Base-by-base conservation (phyloP, 257 asterid genomes). In the Rhazya stricta region DNA sequence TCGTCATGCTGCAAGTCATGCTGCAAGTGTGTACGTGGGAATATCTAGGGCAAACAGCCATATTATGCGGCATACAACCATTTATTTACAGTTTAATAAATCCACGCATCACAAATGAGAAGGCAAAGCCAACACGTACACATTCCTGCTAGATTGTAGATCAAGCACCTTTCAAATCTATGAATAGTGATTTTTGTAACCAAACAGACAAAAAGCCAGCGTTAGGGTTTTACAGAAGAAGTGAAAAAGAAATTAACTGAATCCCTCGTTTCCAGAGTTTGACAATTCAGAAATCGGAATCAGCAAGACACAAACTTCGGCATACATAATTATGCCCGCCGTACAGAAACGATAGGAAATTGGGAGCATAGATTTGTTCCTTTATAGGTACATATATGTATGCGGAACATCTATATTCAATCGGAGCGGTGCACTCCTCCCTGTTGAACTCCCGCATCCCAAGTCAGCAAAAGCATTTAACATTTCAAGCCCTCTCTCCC, bases 251-350 rank as follows among this genome's bases (percentile, higher is more conserved):
- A 58, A 18, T 41, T 23, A 58, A 69, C 62, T 9, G 16, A n/a
- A 16, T n/a, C 25, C 54, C 72, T 61, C 72, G 60, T 34, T 21
- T 58, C 30, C 69, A 57, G 63, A 11, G 70, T 23, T 69, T 51
- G 45, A 43, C 25, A 70, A 39, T 60, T 57, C 45, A 69, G 45
- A 60, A 69, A 70, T 48, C 19, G 10, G 45, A 60, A 45, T 62
- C 67, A n/a, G 29, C 16, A 30, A 54, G 57, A 53, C 30, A 2
- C 6, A 46, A 39, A 66, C 68, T 41, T 16, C 43, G 56, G 56
- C 15, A 77, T 34, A 61, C 30, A 60, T 16, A 41, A 54, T 45
- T 66, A 76, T 13, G 37, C 65, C 76, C 58, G n/a, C 25, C 53
- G 18, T 45, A 34, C 58, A 18, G 13, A 25, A n/a, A 23, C 56